Evolutionary conservation across 768 basidiomycete species (phyloP).

Genomic region (Suillus subalutaceus): DNA sequence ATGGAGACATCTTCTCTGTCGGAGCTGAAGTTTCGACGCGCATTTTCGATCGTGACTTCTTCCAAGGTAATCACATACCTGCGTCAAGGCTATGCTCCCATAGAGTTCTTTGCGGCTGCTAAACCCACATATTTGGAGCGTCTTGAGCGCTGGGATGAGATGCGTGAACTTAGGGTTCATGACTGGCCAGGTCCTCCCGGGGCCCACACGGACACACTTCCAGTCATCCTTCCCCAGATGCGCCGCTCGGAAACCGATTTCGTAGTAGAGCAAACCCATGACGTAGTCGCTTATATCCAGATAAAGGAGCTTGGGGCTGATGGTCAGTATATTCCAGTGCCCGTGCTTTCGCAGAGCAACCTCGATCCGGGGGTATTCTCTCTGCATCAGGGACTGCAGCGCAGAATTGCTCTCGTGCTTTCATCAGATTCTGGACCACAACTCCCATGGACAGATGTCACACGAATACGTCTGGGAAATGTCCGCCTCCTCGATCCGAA

Average conservation of each 20-base stretch:
- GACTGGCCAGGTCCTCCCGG: constrained; percentile 37
- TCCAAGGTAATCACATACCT: constrained; percentile 74
- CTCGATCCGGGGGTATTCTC: constrained; percentile 86
- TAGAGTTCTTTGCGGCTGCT: constrained; percentile 89
- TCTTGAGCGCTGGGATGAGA: constrained; percentile 92
- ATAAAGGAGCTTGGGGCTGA: constrained; percentile 85
- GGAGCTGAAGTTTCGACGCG: constrained; percentile 82
- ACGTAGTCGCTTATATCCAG: constrained; percentile 87
- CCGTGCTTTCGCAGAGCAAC: constrained; percentile 72
- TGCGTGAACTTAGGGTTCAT: constrained; percentile 72
- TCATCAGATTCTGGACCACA: constrained; percentile 89
- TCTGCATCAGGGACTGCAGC: constrained; percentile 92
- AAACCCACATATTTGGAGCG: constrained; percentile 85
- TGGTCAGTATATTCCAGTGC: constrained; percentile 82
- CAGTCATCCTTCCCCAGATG: constrained; percentile 66
- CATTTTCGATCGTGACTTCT: constrained; percentile 77
- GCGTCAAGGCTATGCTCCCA: constrained; percentile 74
- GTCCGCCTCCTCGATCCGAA: constrained; percentile 84
- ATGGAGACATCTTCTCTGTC: constrained; percentile 71
- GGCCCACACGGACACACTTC: constrained; percentile 38
- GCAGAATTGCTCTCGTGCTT: constrained; percentile 74
- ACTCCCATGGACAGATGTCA: constrained; percentile 84
- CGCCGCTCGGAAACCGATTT: constrained; percentile 93
- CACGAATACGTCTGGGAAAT: constrained; percentile 77
- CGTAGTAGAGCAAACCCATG: constrained; percentile 83